phyloP scores from a whole-genome alignment of 2,329 filamentous ascomycete species.

The Blastomyces silverae region DNA sequence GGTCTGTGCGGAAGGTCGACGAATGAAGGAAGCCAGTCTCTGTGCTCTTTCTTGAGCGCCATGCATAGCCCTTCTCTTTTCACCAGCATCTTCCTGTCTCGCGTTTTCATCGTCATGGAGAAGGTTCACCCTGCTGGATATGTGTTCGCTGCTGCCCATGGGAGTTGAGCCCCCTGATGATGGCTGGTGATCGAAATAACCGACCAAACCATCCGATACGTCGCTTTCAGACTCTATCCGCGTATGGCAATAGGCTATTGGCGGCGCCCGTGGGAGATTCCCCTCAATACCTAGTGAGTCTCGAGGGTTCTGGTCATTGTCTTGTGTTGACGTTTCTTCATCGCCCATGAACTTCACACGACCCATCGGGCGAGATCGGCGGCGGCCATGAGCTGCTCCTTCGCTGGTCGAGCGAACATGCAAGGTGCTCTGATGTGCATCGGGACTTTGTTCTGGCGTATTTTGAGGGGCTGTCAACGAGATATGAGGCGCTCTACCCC shows the following conservation, averaged over 20 bases:
- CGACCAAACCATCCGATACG: not conserved
- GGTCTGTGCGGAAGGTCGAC: conserved; percentile 27
- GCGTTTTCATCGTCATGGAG: conserved; percentile 16
- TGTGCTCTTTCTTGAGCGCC: conserved; percentile 33
- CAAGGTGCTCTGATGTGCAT: not conserved
- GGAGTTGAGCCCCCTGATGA: not conserved
- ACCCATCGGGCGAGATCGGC: conserved; percentile 6
- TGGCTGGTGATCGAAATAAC: not conserved
- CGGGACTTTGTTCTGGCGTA: not conserved
- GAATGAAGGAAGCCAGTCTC: conserved; percentile 32
- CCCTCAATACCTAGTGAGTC: not conserved
- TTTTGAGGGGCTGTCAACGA: not conserved
- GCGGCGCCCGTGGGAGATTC: not conserved
- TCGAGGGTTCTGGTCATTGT: not conserved
- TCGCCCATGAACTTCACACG: conserved; percentile 16
- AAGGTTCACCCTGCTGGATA: conserved; percentile 9
- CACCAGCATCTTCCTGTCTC: conserved; percentile 27
- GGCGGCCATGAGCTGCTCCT: not conserved
- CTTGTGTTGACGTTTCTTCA: conserved; percentile 1
- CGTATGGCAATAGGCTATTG: not conserved
- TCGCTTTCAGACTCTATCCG: not conserved
- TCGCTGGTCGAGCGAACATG: conserved; percentile 29
- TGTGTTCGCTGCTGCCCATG: conserved; percentile 1
- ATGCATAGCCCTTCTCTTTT: conserved; percentile 33
- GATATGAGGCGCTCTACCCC: not conserved